phyloP scores from a whole-genome alignment of 208 protist genomes.

The Leishmania gerbilli region DNA sequence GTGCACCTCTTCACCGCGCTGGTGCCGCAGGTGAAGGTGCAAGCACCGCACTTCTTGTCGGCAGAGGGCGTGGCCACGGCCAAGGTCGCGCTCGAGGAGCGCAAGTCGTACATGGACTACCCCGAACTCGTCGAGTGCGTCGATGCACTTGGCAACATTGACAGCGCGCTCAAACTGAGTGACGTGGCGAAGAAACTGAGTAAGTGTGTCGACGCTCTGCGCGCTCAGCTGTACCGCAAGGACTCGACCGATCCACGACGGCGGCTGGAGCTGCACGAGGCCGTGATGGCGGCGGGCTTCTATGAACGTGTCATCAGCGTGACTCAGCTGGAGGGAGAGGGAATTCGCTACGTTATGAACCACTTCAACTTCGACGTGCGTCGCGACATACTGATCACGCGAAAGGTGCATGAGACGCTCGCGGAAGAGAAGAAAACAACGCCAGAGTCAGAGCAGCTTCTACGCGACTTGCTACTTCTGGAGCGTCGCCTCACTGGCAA shows the following conservation, averaged over 20 bases:
- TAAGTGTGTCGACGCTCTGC: slow-evolving; percentile 50
- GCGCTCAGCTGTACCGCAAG: slow-evolving; percentile 69
- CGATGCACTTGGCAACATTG: slow-evolving; percentile 37
- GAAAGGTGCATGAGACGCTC: slow-evolving; percentile 65
- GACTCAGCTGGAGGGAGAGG: slow-evolving; percentile 74
- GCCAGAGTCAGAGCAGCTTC: slow-evolving; percentile 76
- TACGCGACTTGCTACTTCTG: slow-evolving; percentile 75
- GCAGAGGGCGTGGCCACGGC: slow-evolving; percentile 41
- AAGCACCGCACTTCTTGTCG: slow-evolving; percentile 43
- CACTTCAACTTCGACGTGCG: slow-evolving; percentile 93
- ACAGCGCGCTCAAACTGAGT: slow-evolving; percentile 40
- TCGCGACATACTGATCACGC: slow-evolving; percentile 79
- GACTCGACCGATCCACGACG: slow-evolving; percentile 52
- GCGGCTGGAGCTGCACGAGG: slow-evolving; percentile 83
- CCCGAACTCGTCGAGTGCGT: slow-evolving; percentile 44
- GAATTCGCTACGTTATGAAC: slow-evolving; percentile 79
- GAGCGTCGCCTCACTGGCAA: slow-evolving; percentile 82
- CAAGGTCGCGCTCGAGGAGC: slow-evolving; percentile 51
- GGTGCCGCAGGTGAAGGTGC: slow-evolving; percentile 57
- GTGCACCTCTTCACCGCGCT: slow-evolving; percentile 85
- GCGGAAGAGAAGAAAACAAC: slow-evolving; percentile 49
- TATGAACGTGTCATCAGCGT: slow-evolving; percentile 66
- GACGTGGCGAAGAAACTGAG: slow-evolving; percentile 43
- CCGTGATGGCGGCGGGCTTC: slow-evolving; percentile 90
- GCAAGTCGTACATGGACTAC: slow-evolving; percentile 39